Conservation (phyloP, 805 yeast genomes). For the Cyberlindnera samutprakarnensis region DNA sequence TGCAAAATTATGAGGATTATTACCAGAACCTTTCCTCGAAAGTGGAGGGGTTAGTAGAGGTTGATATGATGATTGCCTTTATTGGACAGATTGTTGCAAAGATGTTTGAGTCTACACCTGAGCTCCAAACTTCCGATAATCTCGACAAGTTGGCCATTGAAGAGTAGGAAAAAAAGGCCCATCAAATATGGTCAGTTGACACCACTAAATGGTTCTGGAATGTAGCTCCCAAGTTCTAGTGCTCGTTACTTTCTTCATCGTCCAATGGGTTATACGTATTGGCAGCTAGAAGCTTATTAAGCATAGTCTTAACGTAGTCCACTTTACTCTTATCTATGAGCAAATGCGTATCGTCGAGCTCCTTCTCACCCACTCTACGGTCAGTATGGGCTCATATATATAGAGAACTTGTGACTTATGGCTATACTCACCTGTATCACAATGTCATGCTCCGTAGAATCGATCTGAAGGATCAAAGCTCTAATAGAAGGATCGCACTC, state of each 20-base stretch:
- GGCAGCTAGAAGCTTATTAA: slow-evolving; percentile 67
- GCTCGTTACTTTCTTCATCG: slow-evolving; percentile 55
- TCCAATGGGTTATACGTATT: slow-evolving; percentile 82
- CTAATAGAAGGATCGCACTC: slow-evolving; percentile 88
- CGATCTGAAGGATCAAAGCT: slow-evolving; percentile 80
- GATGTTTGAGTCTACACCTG: slow-evolving; percentile 25
- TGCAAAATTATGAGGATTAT: slow-evolving; percentile 50
- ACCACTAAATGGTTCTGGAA: no score
- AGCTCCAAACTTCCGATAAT: no score
- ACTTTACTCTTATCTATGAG: slow-evolving; percentile 75
- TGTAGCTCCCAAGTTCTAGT: no score
- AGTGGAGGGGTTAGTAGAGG: slow-evolving; percentile 37
- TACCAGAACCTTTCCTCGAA: slow-evolving; percentile 24
- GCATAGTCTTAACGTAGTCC: slow-evolving; percentile 65
- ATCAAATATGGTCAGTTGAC: no score
- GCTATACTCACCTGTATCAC: slow-evolving; percentile 41
- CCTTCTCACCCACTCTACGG: slow-evolving; percentile 30
- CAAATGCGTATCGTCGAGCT: slow-evolving; percentile 86
- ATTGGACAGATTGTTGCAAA: slow-evolving; percentile 29
- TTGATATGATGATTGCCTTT: slow-evolving; percentile 50
- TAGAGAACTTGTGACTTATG: no score
- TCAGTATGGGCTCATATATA: neutral
- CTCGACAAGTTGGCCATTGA: no score
- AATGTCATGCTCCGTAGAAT: slow-evolving; percentile 67
- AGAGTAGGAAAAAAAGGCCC: no score